phyloP scores from a whole-genome alignment of 2,329 filamentous ascomycete species.

The Ascochyta fabae region DNA sequence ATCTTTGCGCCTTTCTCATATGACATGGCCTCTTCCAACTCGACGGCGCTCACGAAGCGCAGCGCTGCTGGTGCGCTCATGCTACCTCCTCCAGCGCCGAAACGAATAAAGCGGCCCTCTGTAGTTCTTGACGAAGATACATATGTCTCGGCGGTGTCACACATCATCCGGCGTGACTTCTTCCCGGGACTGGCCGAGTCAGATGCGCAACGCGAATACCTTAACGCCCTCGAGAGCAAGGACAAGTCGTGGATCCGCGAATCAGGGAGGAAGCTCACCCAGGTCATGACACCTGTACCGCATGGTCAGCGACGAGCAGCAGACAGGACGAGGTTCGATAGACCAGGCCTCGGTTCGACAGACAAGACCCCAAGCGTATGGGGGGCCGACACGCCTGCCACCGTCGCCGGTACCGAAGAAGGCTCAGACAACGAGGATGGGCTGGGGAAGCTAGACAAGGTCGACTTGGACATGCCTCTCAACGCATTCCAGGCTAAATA shows the following conservation, averaged over 20 bases:
- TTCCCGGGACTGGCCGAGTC: constrained; percentile 90
- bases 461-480: constrained; percentile 81
- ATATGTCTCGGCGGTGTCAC: constrained; percentile 87
- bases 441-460: constrained; percentile 54
- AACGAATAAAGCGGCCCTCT: constrained; percentile 89
- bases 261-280: constrained; percentile 67
- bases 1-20: neutral
- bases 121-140: constrained; percentile 91
- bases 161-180: constrained; percentile 96
- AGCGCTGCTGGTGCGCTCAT: constrained; percentile 74
- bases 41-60: constrained; percentile 71
- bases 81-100: constrained; percentile 83
- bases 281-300: constrained; percentile 82
- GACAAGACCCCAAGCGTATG: constrained; percentile 69
- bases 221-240: constrained; percentile 87
- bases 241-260: constrained; percentile 86
- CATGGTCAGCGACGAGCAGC: constrained; percentile 49
- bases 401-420: constrained; percentile 53
- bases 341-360: constrained; percentile 26
- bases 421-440: constrained; percentile 34
- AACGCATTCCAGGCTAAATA: constrained; percentile 89
- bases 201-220: constrained; percentile 87
- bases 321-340: constrained; percentile 31
- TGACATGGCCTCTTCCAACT: constrained; percentile 46
- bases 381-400: constrained; percentile 73